These are phyloP conservation scores for Eutypa lata DNA, from an alignment of 2,329 filamentous ascomycete genomes.

Conservation along the genomic window DNA sequence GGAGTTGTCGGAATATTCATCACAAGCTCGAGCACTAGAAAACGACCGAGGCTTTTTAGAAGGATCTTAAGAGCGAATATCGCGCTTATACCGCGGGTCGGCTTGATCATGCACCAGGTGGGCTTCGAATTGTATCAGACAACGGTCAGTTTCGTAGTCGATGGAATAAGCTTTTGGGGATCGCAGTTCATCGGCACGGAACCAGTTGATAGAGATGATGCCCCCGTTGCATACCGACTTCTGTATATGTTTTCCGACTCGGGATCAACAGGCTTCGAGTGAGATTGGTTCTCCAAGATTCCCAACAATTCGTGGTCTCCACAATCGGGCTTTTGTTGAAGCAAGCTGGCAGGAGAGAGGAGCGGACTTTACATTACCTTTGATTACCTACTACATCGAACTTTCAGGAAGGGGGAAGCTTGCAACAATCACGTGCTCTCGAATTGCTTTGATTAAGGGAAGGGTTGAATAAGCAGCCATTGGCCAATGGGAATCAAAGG, in stretches of 20 bases:
- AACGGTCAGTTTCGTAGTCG: not conserved
- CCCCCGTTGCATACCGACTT: too few species aligned
- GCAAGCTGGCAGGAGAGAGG: not conserved
- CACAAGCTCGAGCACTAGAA: not conserved
- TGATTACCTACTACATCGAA: too few species aligned
- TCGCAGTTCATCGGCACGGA: too few species aligned
- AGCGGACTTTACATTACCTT: too few species aligned
- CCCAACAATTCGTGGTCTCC: not conserved
- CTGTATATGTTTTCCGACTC: not conserved
- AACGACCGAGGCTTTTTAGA: not conserved
- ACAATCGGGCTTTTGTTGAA: not conserved
- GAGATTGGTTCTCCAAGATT: not conserved
- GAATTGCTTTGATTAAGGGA: not conserved
- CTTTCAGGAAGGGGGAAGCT: too few species aligned
- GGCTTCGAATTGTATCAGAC: not conserved
- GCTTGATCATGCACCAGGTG: not conserved
- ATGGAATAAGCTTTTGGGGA: too few species aligned
- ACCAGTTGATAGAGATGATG: not conserved
- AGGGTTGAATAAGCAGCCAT: not conserved
- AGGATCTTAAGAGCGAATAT: not conserved
- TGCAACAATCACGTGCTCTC: not conserved
- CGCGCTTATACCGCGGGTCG: not conserved
- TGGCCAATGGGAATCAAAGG: not conserved
- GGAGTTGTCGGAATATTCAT: too few species aligned
- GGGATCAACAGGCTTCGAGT: not conserved